A percentile compares a stretch with the other conserved stretches of the same genome.
phyloP scores from a whole-genome alignment of 2,329 filamentous ascomycete genomes.

The Fusarium coffeatum region DNA sequence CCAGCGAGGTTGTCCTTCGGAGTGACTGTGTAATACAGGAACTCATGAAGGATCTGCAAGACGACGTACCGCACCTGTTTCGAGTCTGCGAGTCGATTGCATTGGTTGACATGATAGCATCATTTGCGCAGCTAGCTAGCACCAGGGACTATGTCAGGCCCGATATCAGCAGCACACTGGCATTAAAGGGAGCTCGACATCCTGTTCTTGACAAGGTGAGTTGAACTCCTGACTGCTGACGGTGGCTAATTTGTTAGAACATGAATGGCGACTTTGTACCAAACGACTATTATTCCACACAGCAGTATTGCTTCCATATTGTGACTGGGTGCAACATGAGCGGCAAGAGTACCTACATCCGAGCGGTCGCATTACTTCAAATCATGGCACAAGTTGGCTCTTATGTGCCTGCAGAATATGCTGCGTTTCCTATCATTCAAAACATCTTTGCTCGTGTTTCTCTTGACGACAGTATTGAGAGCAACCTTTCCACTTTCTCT shows the following conservation, averaged over 20 bases:
- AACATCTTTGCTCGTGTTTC: slow-evolving; percentile 90
- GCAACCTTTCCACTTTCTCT: slow-evolving; percentile 92
- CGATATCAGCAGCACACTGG: slow-evolving; percentile 74
- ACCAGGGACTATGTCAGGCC: slow-evolving; percentile 71
- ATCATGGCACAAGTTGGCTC: slow-evolving; percentile 95
- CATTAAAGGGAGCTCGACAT: slow-evolving; percentile 79
- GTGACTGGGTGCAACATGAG: slow-evolving; percentile 99
- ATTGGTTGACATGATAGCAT: slow-evolving; percentile 84
- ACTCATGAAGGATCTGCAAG: slow-evolving; percentile 78
- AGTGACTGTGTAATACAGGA: slow-evolving; percentile 81
- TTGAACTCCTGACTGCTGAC: not conserved
- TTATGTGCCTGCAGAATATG: slow-evolving; percentile 89
- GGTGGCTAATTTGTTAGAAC: slow-evolving; percentile 54
- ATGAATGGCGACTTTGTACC: slow-evolving; percentile 79
- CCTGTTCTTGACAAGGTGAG: slow-evolving; percentile 78
- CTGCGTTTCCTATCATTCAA: slow-evolving; percentile 81
- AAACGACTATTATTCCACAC: slow-evolving; percentile 88
- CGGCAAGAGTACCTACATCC: slow-evolving; percentile 95
- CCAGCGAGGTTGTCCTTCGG: slow-evolving; percentile 84
- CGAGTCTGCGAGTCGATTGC: slow-evolving; percentile 87
- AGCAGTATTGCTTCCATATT: slow-evolving; percentile 87
- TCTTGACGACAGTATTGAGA: slow-evolving; percentile 87
- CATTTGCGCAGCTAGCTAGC: slow-evolving; percentile 80
- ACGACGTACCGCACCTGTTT: slow-evolving; percentile 79
- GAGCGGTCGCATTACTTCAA: slow-evolving; percentile 82